phyloP scores from a whole-genome alignment of 2,329 filamentous ascomycete species.

The Fusarium chuoi region DNA sequence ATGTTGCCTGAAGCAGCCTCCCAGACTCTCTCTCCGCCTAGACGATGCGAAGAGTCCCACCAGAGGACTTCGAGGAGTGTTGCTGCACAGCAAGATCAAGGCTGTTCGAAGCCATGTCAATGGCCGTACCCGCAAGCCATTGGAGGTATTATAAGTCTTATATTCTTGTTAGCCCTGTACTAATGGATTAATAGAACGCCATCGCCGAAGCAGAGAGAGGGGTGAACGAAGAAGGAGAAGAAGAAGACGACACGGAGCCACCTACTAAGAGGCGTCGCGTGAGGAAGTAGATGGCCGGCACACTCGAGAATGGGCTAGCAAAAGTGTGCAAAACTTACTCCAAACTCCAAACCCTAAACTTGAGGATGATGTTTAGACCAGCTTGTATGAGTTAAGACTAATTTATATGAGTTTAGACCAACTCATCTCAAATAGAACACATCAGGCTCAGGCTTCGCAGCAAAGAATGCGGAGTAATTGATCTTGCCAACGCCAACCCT shows the following conservation, averaged over 20 bases:
- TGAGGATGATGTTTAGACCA: too few species aligned
- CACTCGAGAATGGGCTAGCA: not conserved
- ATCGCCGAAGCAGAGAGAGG: fast-evolving
- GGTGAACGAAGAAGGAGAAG: too few species aligned
- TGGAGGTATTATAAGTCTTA: not conserved
- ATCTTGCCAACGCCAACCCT: conserved; percentile 18
- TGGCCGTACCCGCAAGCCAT: not conserved
- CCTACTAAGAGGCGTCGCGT: not conserved
- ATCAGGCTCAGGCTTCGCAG: conserved; percentile 1
- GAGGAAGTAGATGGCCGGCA: not conserved
- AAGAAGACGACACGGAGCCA: fast-evolving
- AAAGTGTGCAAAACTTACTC: too few species aligned
- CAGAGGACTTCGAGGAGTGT: too few species aligned
- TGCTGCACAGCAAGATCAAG: not conserved
- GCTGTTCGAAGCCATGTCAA: fast-evolving
- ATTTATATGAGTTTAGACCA: not conserved
- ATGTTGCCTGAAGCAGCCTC: not conserved
- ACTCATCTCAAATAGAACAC: not conserved
- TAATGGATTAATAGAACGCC: fast-evolving
- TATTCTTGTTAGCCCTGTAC: too few species aligned
- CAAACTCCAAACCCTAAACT: too few species aligned
- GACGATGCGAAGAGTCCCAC: not conserved
- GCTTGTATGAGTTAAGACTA: not conserved
- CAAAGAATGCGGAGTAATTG: not conserved
- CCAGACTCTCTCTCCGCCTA: fast-evolving